Evolutionary conservation across 345 rosid genomes (phyloP).

Genomic region (Acer negundo): DNA sequence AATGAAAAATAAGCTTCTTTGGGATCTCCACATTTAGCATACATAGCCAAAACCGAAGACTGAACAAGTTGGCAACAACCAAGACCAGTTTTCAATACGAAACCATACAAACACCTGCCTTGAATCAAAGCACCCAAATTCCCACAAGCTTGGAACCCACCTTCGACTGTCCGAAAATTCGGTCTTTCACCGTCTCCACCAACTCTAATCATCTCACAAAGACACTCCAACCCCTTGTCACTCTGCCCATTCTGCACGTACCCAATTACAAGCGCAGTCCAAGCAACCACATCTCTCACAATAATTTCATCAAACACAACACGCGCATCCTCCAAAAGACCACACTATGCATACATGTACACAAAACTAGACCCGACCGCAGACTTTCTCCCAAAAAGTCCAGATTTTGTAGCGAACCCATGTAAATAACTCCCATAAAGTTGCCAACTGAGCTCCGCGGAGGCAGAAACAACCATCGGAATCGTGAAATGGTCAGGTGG

Average conservation of each 20-base stretch:
- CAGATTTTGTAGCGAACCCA: conserved; percentile 50
- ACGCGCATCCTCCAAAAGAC: conserved; percentile 43
- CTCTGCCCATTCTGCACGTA: conserved; percentile 63
- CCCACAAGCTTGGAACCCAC: conserved; percentile 65
- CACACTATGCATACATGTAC: conserved; percentile 53
- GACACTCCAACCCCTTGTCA: conserved; percentile 51
- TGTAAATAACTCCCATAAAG: conserved; percentile 45
- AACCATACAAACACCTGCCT: conserved; percentile 65
- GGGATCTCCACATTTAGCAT: conserved; percentile 51
- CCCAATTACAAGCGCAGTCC: conserved; percentile 69
- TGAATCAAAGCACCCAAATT: conserved; percentile 45
- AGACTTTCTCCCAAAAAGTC: conserved; percentile 39
- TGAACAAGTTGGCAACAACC: conserved; percentile 34
- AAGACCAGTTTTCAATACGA: conserved; percentile 53
- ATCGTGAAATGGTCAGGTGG: conserved; percentile 50
- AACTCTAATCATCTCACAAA: conserved; percentile 47
- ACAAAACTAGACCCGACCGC: conserved; percentile 67
- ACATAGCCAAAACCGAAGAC: conserved; percentile 54
- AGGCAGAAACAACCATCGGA: conserved; percentile 67
- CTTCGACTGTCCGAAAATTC: conserved; percentile 61
- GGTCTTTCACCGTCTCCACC: conserved; percentile 44
- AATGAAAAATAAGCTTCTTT: conserved; percentile 50
- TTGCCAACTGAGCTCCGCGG: conserved; percentile 54
- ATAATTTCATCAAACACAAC: conserved; percentile 58
- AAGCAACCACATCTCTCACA: conserved; percentile 62